Percentiles rank a stretch among this genome's conserved stretches.
Evolutionary conservation across 805 yeast genomes (phyloP).

Genomic region (Scheffersomyces amazonensis): DNA sequence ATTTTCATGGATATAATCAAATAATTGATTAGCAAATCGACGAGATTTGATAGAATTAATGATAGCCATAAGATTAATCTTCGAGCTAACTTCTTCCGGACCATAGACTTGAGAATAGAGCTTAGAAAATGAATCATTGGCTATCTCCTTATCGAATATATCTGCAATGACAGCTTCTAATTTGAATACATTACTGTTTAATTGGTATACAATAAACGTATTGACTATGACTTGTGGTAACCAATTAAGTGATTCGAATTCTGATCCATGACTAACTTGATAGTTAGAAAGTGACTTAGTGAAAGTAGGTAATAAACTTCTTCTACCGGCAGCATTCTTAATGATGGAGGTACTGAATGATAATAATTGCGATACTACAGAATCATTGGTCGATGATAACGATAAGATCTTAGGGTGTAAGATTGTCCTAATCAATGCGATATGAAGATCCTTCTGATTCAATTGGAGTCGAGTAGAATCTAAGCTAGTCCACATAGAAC

Average conservation of each 20-base stretch:
- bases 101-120: conserved; percentile 55
- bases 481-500: conserved; percentile 56
- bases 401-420: conserved; percentile 41
- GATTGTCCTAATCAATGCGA: conserved; percentile 49
- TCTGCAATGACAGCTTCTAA: conserved; percentile 57
- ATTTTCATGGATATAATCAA: conserved; percentile 35
- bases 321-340: conserved; percentile 53
- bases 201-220: conserved; percentile 49
- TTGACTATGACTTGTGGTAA: conserved; percentile 46
- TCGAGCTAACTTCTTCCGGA: conserved; percentile 51
- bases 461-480: conserved; percentile 59
- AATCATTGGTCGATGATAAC: conserved; percentile 27
- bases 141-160: conserved; percentile 46
- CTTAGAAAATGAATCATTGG: conserved; percentile 18
- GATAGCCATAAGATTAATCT: conserved; percentile 48
- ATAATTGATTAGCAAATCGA: conserved; percentile 25
- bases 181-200: conserved; percentile 52
- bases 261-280: conserved; percentile 27
- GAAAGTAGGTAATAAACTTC: conserved; percentile 64
- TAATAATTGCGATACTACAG: conserved; percentile 22
- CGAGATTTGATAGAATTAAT: conserved; percentile 29
- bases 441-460: conserved; percentile 64
- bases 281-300: conserved; percentile 45
- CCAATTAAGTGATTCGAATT: conserved; percentile 48
- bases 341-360: conserved; percentile 44